Percentiles rank a stretch among this genome's conserved stretches.
phyloP scores from a whole-genome alignment of 768 basidiomycete genomes.

The Pluteus cervinus region DNA sequence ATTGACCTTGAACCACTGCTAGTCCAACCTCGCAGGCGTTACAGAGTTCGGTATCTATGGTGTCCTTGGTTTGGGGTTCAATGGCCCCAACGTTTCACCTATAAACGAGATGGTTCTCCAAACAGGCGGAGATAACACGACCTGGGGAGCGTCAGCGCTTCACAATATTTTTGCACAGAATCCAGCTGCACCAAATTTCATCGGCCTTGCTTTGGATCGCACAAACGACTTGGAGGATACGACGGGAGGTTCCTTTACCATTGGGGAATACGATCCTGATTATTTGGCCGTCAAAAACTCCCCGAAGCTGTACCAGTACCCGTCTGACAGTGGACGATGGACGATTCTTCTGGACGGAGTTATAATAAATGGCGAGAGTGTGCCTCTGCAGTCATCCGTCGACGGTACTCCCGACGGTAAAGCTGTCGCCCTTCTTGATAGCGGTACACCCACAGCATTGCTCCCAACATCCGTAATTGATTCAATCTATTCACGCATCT shows the following conservation, averaged over 20 bases:
- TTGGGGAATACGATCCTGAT: slow-evolving; percentile 34
- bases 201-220: slow-evolving; percentile 36
- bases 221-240: slow-evolving; percentile 33
- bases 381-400: slow-evolving; percentile 23
- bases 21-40: slow-evolving; percentile 9
- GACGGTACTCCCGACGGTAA: slow-evolving; percentile 21
- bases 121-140: slow-evolving; percentile 18
- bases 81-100: slow-evolving; percentile 20
- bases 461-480: slow-evolving; percentile 26
- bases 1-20: slow-evolving; percentile 6
- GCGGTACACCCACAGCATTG: slow-evolving; percentile 33
- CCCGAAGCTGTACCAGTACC: slow-evolving; percentile 27
- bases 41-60: slow-evolving; percentile 23
- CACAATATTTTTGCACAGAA: slow-evolving; percentile 33
- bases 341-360: slow-evolving; percentile 34
- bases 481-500: slow-evolving; percentile 32
- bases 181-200: slow-evolving; percentile 26
- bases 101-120: slow-evolving; percentile 20
- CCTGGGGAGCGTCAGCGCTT: slow-evolving; percentile 30
- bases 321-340: slow-evolving; percentile 31
- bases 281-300: slow-evolving; percentile 22
- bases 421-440: slow-evolving; percentile 34
- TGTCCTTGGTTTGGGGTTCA: slow-evolving; percentile 29
- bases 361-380: slow-evolving; percentile 21
- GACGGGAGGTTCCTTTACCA: slow-evolving; percentile 32